phyloP scores from a whole-genome alignment of 2,329 filamentous ascomycete genomes.

The Torrubiella hemipterigena region DNA sequence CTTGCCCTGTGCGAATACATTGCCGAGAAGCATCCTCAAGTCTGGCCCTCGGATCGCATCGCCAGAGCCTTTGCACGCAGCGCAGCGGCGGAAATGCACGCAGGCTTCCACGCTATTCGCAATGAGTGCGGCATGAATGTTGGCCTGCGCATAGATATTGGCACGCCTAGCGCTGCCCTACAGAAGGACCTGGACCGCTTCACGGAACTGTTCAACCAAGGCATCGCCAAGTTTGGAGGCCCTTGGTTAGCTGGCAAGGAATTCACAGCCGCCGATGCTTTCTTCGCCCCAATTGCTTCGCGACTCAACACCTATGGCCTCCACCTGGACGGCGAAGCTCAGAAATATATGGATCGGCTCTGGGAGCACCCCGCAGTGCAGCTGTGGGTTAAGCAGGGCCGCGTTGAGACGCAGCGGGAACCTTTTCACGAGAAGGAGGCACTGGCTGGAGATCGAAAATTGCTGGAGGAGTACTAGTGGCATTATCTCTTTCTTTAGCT shows the following conservation, averaged over 20 bases:
- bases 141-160: slow-evolving; percentile 22
- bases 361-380: slow-evolving; percentile 20
- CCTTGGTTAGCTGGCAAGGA: slow-evolving; percentile 25
- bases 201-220: slow-evolving; percentile 23
- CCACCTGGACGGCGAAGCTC: slow-evolving; percentile 15
- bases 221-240: slow-evolving; percentile 24
- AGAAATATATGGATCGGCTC: slow-evolving; percentile 21
- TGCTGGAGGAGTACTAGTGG: too few relatives aligned
- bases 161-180: slow-evolving; percentile 15
- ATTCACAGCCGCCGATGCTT: slow-evolving; percentile 27
- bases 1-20: slow-evolving; percentile 35
- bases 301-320: slow-evolving; percentile 24
- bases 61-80: slow-evolving; percentile 30
- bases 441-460: too few relatives aligned
- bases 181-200: slow-evolving; percentile 23
- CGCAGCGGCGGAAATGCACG: slow-evolving; percentile 35
- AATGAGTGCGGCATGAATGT: slow-evolving; percentile 31
- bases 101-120: slow-evolving; percentile 26
- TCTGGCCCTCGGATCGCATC: slow-evolving; percentile 26
- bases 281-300: slow-evolving; percentile 28
- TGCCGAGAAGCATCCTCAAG: slow-evolving; percentile 26
- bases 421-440: slow-evolving; percentile 19
- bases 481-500: too few relatives aligned
- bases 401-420: slow-evolving; percentile 24
- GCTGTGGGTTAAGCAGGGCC: slow-evolving; percentile 24